Evolutionary conservation across 2,329 filamentous ascomycete genomes (phyloP).

Genomic region (Mycosphaerella arachidis): DNA sequence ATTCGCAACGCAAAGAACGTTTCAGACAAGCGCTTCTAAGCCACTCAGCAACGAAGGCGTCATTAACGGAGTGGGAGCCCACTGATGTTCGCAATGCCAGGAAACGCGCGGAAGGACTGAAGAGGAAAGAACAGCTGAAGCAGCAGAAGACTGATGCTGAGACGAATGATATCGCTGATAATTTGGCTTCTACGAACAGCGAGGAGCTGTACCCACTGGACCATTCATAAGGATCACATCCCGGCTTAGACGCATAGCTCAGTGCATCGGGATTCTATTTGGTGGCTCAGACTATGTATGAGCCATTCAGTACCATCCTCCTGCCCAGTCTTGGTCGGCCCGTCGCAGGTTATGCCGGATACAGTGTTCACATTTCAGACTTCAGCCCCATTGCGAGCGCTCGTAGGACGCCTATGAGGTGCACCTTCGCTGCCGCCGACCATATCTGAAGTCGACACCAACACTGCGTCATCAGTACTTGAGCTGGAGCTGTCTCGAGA

Average conservation of each 20-base stretch:
- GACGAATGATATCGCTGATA: neutral
- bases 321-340: no score
- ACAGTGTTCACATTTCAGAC: neutral
- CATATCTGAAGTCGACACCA: neutral
- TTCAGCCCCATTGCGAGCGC: neutral
- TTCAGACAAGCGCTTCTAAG: constrained; percentile 53
- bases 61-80: constrained; percentile 36
- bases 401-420: neutral
- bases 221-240: neutral
- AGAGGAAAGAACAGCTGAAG: constrained; percentile 29
- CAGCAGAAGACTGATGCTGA: neutral
- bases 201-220: neutral
- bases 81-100: constrained; percentile 35
- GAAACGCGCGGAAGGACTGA: constrained; percentile 46
- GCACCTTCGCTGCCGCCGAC: neutral
- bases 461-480: neutral
- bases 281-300: no score
- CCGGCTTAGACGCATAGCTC: neutral
- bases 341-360: no score
- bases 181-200: neutral
- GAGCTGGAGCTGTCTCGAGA: neutral
- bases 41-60: constrained; percentile 27
- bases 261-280: neutral
- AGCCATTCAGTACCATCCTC: no score
- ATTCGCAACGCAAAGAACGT: constrained; percentile 61